phyloP scores from a whole-genome alignment of 768 basidiomycete genomes.

The Cubamyces sp. region DNA sequence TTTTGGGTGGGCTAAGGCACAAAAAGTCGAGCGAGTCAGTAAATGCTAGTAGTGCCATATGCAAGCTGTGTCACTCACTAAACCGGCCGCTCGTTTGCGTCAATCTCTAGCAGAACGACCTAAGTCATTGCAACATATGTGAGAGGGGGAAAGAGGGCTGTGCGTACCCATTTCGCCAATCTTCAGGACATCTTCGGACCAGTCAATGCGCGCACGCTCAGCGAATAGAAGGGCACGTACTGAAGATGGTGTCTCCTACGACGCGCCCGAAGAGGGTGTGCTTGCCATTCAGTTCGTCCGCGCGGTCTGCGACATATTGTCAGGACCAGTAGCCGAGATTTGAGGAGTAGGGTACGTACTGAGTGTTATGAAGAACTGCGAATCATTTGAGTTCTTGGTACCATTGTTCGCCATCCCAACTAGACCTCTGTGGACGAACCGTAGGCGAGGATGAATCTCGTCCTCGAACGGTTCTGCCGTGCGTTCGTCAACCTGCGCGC shows the following conservation, averaged over 20 bases:
- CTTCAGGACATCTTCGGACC: conserved; percentile 77
- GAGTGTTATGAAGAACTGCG: conserved; percentile 94
- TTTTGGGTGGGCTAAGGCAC: conserved; percentile 79
- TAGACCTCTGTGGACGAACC: conserved; percentile 87
- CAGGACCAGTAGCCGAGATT: background rate
- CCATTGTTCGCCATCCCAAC: conserved; percentile 95
- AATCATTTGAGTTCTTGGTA: conserved; percentile 85
- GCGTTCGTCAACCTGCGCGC: background rate
- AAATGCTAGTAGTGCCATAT: no score
- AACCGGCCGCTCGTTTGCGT: conserved; percentile 71
- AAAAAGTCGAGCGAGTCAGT: background rate
- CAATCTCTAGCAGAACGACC: conserved; percentile 57
- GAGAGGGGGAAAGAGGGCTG: background rate
- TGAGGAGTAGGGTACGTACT: conserved; percentile 48
- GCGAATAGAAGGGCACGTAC: conserved; percentile 46
- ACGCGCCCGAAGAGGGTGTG: conserved; percentile 94
- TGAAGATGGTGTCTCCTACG: conserved; percentile 88
- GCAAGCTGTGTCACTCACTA: conserved; percentile 60
- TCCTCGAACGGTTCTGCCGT: conserved; percentile 87
- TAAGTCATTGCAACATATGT: conserved; percentile 12
- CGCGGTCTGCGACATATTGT: conserved; percentile 58
- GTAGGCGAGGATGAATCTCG: conserved; percentile 90
- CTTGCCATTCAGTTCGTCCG: conserved; percentile 92
- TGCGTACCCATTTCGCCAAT: conserved; percentile 84
- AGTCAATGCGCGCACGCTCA: background rate